These are phyloP conservation scores for Leccinum cinnamomeum DNA, from an alignment of 1,284 basidiomycete genomes.

Conservation along the genomic window DNA sequence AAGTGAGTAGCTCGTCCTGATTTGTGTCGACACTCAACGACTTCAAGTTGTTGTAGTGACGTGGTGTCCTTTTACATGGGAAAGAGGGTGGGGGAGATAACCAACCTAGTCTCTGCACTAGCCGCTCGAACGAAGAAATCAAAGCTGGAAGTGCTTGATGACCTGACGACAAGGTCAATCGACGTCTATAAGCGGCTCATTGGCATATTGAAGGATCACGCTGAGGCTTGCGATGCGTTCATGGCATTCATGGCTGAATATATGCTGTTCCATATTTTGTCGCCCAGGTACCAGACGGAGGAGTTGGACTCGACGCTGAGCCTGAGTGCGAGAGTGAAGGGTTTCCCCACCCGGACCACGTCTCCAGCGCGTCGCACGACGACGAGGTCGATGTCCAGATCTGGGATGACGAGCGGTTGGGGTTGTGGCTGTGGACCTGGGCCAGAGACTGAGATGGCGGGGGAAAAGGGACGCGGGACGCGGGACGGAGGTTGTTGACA, in stretches of 20 bases:
- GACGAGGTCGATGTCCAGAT: constrained; percentile 59
- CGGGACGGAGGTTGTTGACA: constrained; percentile 23
- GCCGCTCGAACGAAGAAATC: neutral
- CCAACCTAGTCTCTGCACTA: neutral
- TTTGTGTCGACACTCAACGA: neutral
- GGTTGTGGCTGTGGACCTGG: constrained; percentile 9
- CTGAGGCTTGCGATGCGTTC: no score
- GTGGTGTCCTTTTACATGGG: neutral
- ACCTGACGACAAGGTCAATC: neutral
- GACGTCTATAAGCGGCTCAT: neutral
- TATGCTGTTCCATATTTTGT: neutral
- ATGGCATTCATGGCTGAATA: neutral
- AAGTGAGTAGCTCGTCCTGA: neutral
- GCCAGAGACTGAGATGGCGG: constrained; percentile 24
- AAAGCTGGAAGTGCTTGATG: neutral
- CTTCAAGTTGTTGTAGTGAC: neutral
- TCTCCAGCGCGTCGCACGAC: constrained; percentile 50
- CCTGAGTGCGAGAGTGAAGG: constrained; percentile 55
- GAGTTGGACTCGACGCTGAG: constrained; percentile 45
- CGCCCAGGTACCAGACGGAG: neutral
- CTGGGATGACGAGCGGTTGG: constrained; percentile 31
- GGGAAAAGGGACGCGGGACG: constrained; percentile 50
- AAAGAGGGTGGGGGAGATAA: neutral
- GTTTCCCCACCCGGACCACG: constrained; percentile 48
- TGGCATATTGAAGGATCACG: neutral